These are phyloP conservation scores for Debaryomyces robertsiae DNA, from an alignment of 1,139 yeast species.

Conservation along the genomic window DNA sequence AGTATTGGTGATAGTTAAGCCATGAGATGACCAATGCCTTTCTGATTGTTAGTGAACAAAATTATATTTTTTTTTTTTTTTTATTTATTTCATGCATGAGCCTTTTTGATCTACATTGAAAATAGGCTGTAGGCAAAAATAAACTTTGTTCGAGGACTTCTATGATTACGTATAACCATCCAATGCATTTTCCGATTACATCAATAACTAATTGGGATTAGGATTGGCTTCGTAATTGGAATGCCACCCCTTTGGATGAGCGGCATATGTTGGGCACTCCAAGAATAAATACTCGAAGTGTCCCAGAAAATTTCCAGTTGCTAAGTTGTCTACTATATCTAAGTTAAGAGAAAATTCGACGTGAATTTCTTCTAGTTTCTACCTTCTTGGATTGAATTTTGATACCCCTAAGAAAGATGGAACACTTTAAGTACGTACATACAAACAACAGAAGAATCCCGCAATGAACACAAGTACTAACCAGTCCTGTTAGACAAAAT, in stretches of 20 bases:
- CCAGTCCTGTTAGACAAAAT: conserved; percentile 11
- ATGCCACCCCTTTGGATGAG: not conserved
- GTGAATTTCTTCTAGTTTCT: no score
- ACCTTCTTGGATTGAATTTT: conserved; percentile 4
- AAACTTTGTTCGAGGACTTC: not conserved
- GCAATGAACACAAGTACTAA: not conserved
- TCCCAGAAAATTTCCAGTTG: conserved; percentile 7
- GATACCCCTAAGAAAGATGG: conserved; percentile 21
- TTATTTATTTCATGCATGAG: conserved; percentile 1
- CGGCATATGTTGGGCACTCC: conserved; percentile 1
- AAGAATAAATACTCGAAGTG: conserved; percentile 11
- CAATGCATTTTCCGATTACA: conserved; percentile 5
- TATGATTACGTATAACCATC: conserved; percentile 1
- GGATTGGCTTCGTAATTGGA: conserved; percentile 2
- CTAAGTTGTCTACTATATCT: not conserved
- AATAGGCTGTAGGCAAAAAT: not conserved
- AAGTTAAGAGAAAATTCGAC: not conserved
- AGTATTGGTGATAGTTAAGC: no score
- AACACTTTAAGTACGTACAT: conserved; percentile 18
- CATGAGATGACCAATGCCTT: not conserved
- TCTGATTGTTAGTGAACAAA: not conserved
- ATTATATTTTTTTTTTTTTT: conserved; percentile 1
- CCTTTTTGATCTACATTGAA: not conserved
- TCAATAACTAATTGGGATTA: not conserved
- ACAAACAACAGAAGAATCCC: not conserved